Evolutionary conservation across 176 grass and related monocot species (phyloP), one percentile per base, ranked within the genome.

Genomic region (Juncus effusus): DNA sequence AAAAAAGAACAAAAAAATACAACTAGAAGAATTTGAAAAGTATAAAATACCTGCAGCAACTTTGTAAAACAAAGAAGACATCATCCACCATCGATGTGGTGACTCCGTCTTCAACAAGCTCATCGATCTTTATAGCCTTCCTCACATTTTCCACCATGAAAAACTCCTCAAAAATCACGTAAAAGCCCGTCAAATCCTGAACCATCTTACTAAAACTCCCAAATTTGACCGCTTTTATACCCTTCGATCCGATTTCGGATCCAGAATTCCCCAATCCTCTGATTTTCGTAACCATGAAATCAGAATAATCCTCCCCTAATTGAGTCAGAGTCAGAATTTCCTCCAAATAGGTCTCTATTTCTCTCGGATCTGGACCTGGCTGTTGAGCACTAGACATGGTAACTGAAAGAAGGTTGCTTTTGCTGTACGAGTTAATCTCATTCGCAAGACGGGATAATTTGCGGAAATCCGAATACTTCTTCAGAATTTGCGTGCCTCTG

Each of bases 111-210:
- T 62, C 54, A 16, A 75, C 78, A 4, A 63, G 71, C 64, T 97
- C 93, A 59, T 97, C 88, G 55, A 97, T 97, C 62, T 64, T 72
- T 67, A 92, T 84, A 36, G 93, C 88, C 57, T 97, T 97, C 75
- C 93, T 88, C 65, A 97, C 80, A 77, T 97, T 97, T 76, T 89
- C 85, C 44, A 97, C 88, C 93, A 97, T 97, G 75, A 92, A 92
- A 76, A 97, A 97, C 72, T 97, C 93, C 72, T 97, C 93, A 60
- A 92, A 79, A 51, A 97, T 92, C 45, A 97, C 72, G 54, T 92
- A 92, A 63, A 86, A 97, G n/a, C 88, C 88, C 42, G 85, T 92
- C 38, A 92, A 68, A 74, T 92, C 88, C 56, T 89, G 83, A 59
- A 82, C 85, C 75, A 77, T 79, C 70, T 83, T 92, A 47, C 66